Conservation (phyloP, 2,329 filamentous ascomycete genomes). For the Blastomyces gilchristii region DNA sequence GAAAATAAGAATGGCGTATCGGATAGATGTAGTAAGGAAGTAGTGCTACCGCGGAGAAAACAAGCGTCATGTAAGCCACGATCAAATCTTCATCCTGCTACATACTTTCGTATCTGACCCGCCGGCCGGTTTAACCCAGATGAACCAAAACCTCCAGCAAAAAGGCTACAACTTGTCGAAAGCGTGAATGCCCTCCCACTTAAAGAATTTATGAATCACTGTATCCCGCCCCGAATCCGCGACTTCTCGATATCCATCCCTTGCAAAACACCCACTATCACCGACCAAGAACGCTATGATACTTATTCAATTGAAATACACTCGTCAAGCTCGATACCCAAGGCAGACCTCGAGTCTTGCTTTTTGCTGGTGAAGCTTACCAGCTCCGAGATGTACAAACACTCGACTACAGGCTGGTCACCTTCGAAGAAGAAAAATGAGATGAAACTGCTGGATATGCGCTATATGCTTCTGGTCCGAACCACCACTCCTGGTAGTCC, state of each 20-base stretch:
- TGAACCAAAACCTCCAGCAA: neutral
- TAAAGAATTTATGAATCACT: conserved; percentile 30
- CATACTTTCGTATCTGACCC: neutral
- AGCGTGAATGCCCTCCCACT: conserved; percentile 33
- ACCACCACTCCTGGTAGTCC: neutral
- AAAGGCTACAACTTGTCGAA: conserved; percentile 30
- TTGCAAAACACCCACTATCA: conserved; percentile 6
- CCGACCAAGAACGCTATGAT: conserved; percentile 7
- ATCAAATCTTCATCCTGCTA: neutral
- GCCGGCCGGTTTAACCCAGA: neutral
- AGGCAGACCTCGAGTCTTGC: conserved; percentile 39
- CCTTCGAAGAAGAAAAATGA: conserved; percentile 44
- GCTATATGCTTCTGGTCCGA: conserved; percentile 44
- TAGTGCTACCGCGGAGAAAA: neutral
- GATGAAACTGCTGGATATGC: conserved; percentile 50
- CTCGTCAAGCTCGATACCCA: conserved; percentile 29
- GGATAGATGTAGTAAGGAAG: neutral
- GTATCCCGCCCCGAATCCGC: conserved; percentile 20
- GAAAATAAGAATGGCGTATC: neutral
- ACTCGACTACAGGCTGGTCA: conserved; percentile 47
- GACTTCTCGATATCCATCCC: conserved; percentile 12
- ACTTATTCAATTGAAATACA: conserved; percentile 23
- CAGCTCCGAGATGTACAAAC: conserved; percentile 43
- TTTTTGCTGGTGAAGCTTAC: conserved; percentile 45
- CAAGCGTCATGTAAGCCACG: neutral